A percentile compares a stretch with the other conserved stretches of the same genome.
These are phyloP conservation scores for Curvularia lunata DNA, from an alignment of 2,329 filamentous ascomycete genomes.

Conservation along the genomic window DNA sequence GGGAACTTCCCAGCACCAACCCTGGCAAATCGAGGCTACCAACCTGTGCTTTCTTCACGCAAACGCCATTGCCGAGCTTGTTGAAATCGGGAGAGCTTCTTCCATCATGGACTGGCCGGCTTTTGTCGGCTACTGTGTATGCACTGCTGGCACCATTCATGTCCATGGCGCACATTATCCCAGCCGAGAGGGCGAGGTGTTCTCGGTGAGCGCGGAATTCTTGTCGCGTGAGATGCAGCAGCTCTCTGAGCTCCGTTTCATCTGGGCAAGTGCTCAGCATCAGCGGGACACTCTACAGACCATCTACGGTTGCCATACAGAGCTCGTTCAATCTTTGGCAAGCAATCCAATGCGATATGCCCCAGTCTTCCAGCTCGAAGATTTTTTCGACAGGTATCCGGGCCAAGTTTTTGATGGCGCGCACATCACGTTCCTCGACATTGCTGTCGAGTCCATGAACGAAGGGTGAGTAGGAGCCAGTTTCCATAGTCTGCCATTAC, in stretches of 20 bases:
- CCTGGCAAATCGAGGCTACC: conserved; percentile 90
- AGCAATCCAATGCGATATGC: conserved; percentile 75
- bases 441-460: conserved; percentile 65
- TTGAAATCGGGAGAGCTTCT: conserved; percentile 77
- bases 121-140: conserved; percentile 86
- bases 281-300: conserved; percentile 79
- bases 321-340: conserved; percentile 75
- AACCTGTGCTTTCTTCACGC: conserved; percentile 87
- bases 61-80: conserved; percentile 83
- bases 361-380: conserved; percentile 81
- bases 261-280: conserved; percentile 80
- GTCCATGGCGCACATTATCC: conserved; percentile 85
- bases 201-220: conserved; percentile 71
- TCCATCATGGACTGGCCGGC: conserved; percentile 82
- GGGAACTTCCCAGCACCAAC: conserved; percentile 82
- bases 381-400: conserved; percentile 85
- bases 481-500: conserved; percentile 2
- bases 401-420: conserved; percentile 75
- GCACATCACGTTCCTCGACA: conserved; percentile 74
- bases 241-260: conserved; percentile 73
- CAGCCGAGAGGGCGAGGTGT: conserved; percentile 66
- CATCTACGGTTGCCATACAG: conserved; percentile 78
- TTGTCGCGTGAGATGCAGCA: conserved; percentile 80
- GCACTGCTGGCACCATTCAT: conserved; percentile 85
- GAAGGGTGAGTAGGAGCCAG: conserved; percentile 56